phyloP scores from a whole-genome alignment of 2,329 filamentous ascomycete species.

The Teratosphaeria gauchensis region DNA sequence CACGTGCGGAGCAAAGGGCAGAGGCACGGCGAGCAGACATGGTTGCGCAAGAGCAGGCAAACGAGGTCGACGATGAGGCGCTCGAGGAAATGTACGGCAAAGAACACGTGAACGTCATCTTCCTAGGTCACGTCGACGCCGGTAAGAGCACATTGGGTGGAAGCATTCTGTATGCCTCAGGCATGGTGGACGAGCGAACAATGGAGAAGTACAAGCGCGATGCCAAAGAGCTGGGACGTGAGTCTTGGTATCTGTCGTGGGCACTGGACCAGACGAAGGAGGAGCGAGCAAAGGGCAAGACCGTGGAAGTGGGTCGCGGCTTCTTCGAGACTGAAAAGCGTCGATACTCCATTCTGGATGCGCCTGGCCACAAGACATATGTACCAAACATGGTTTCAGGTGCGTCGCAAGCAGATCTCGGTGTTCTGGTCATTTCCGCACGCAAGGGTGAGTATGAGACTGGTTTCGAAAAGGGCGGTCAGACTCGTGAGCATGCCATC shows the following conservation, averaged over 20 bases:
- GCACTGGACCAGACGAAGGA: conserved; percentile 95
- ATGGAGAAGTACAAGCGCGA: conserved; percentile 97
- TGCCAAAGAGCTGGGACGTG: conserved; percentile 88
- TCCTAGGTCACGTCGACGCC: conserved; percentile 96
- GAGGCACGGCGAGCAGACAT: conserved; percentile 64
- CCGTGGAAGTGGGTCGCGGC: conserved; percentile 89
- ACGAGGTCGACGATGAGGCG: conserved; percentile 72
- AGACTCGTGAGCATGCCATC: conserved; percentile 95
- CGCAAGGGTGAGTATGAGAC: conserved; percentile 99
- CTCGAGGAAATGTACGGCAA: conserved; percentile 95
- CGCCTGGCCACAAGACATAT: conserved; percentile 94
- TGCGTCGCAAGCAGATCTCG: conserved; percentile 72
- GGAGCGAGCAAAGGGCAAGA: conserved; percentile 93
- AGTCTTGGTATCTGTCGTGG: conserved; percentile 99
- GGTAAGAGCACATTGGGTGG: conserved; percentile 96
- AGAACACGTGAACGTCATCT: conserved; percentile 88
- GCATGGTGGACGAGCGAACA: conserved; percentile 98
- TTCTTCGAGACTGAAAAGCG: conserved; percentile 97
- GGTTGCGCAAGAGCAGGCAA: conserved; percentile 70
- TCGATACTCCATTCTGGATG: conserved; percentile 91
- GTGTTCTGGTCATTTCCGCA: conserved; percentile 89
- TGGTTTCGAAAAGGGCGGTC: conserved; percentile 91
- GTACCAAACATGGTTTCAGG: conserved; percentile 93
- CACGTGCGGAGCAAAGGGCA: conserved; percentile 46
- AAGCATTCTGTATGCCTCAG: conserved; percentile 82